These are phyloP conservation scores for Hypsizygus marmoreus DNA, from an alignment of 768 basidiomycete species.

Conservation along the genomic window DNA sequence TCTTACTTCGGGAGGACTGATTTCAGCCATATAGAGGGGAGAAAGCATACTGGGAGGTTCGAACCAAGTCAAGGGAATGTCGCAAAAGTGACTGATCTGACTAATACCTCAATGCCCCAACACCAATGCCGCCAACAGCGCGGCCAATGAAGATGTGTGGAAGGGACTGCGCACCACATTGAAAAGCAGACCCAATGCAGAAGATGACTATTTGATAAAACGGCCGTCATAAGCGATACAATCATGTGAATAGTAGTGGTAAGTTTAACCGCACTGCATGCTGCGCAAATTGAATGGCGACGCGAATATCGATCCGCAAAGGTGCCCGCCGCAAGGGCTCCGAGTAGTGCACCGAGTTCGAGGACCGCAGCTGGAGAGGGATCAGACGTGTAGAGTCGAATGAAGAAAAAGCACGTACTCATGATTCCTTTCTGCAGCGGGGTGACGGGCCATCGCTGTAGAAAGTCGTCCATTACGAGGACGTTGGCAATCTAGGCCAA, in stretches of 20 bases:
- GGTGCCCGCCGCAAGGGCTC: constrained; percentile 67
- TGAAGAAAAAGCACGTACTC: constrained; percentile 49
- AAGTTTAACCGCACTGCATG: constrained; percentile 54
- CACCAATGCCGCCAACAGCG: constrained; percentile 76
- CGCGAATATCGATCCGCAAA: constrained; percentile 71
- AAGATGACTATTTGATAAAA: constrained; percentile 58
- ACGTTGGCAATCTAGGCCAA: constrained; percentile 81
- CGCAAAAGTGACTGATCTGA: neutral
- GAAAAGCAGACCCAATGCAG: constrained; percentile 70
- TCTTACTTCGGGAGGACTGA: constrained; percentile 76
- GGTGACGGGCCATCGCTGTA: constrained; percentile 65
- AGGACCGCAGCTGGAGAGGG: constrained; percentile 65
- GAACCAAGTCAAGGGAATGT: constrained; percentile 9
- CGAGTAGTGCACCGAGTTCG: constrained; percentile 79
- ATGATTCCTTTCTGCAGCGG: constrained; percentile 75
- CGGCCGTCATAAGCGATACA: neutral
- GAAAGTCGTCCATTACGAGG: constrained; percentile 79
- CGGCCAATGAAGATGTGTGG: constrained; percentile 66
- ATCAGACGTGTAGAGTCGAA: neutral
- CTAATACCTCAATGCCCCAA: constrained; percentile 69
- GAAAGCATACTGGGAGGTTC: constrained; percentile 61
- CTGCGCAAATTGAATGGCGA: constrained; percentile 63
- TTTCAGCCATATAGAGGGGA: constrained; percentile 83
- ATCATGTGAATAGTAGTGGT: neutral
- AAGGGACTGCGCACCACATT: constrained; percentile 60